These are phyloP conservation scores for Gleditsia sinensis DNA, from an alignment of 306 rosid species.

Conservation along the genomic window DNA sequence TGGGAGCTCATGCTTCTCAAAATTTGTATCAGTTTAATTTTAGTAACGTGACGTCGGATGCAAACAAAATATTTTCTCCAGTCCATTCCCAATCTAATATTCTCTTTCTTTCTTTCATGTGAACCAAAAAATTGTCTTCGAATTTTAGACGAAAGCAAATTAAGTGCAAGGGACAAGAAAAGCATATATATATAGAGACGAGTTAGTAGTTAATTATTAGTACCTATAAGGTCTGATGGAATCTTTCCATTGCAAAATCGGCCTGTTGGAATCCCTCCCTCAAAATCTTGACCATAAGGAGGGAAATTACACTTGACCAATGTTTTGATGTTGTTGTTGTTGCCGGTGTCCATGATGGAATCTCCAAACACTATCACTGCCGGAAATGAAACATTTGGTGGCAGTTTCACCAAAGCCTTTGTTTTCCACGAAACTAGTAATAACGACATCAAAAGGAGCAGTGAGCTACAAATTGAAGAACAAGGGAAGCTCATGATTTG, in stretches of 20 bases:
- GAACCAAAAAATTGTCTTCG: no score
- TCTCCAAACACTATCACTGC: slow-evolving; percentile 76
- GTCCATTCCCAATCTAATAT: no score
- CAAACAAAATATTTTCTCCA: no score
- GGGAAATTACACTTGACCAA: slow-evolving; percentile 39
- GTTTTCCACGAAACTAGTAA: slow-evolving; percentile 4
- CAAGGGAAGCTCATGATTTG: background rate
- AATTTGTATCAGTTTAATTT: background rate
- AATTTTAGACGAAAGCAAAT: no score
- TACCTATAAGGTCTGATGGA: slow-evolving; percentile 46
- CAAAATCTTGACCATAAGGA: slow-evolving; percentile 44
- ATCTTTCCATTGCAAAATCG: slow-evolving; percentile 47
- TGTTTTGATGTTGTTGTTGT: slow-evolving; percentile 43
- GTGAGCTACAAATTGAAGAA: background rate
- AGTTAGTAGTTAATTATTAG: no score
- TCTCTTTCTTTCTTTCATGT: no score
- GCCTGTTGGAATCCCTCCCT: slow-evolving; percentile 42
- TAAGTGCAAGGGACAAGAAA: no score
- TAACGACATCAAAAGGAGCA: slow-evolving; percentile 2
- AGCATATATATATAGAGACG: no score
- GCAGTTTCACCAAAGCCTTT: slow-evolving; percentile 32
- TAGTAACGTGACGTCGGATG: background rate
- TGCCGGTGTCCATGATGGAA: slow-evolving; percentile 81
- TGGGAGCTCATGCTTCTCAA: background rate
- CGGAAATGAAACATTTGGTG: slow-evolving; percentile 53